A percentile compares a stretch with the other conserved stretches of the same genome.
Conservation (phyloP, 2,329 filamentous ascomycete species). For the Trichoderma oligosporum region DNA sequence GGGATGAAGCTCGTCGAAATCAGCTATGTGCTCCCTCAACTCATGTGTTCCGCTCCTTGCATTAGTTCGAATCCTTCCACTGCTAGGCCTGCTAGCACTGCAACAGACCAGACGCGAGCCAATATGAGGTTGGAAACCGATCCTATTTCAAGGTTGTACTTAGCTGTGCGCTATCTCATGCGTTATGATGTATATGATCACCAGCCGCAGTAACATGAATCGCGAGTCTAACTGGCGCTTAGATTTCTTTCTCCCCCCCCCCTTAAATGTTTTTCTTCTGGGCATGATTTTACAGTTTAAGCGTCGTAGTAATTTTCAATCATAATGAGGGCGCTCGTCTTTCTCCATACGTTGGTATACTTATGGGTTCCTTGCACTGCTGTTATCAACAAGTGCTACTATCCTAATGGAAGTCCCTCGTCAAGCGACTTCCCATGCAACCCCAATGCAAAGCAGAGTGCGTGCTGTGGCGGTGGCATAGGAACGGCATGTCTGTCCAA, state of each 20-base stretch:
- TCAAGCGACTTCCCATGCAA: not conserved
- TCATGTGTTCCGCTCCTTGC: not conserved
- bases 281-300: not conserved
- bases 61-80: conserved; percentile 7
- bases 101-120: not conserved
- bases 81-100: not conserved
- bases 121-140: not conserved
- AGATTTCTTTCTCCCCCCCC: not conserved
- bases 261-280: not conserved
- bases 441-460: not conserved
- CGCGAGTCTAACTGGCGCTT: not conserved
- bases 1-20: not conserved
- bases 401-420: not conserved
- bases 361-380: not conserved
- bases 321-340: not conserved
- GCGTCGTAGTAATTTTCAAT: no score
- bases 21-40: not conserved
- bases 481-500: not conserved
- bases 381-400: not conserved
- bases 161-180: not conserved
- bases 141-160: not conserved
- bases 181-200: not conserved
- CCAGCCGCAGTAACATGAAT: not conserved
- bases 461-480: not conserved
- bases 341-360: not conserved